Evolutionary conservation across 2,329 filamentous ascomycete genomes (phyloP).

Genomic region (Venturia pyrina): DNA sequence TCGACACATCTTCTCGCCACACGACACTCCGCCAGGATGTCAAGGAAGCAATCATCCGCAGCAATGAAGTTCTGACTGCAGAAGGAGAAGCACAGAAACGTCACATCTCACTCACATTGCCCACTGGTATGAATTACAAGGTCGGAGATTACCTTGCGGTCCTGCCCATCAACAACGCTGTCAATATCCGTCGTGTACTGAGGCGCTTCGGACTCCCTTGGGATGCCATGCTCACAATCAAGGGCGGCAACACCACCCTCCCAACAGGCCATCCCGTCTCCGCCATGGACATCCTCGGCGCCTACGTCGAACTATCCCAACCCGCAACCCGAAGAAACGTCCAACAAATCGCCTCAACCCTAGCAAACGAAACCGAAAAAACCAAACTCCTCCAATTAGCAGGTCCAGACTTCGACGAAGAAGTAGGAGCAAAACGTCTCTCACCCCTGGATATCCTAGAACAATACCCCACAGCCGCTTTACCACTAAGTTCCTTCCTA

Average conservation of each 20-base stretch:
- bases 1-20: constrained; percentile 1
- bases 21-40: neutral
- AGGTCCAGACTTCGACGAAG: neutral
- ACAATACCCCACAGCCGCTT: constrained; percentile 13
- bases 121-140: constrained; percentile 48
- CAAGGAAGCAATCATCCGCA: constrained; percentile 17
- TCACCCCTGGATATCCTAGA: constrained; percentile 18
- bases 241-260: constrained; percentile 55
- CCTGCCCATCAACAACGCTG: constrained; percentile 57
- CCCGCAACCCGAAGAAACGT: constrained; percentile 44
- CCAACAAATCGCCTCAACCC: neutral
- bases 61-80: constrained; percentile 22
- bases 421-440: constrained; percentile 12
- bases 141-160: constrained; percentile 70
- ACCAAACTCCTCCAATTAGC: neutral
- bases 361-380: neutral
- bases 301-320: constrained; percentile 64
- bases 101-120: constrained; percentile 35
- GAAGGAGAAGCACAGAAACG: constrained; percentile 22
- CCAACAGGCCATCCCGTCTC: constrained; percentile 52
- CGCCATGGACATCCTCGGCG: constrained; percentile 53
- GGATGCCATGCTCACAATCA: constrained; percentile 57
- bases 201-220: constrained; percentile 55
- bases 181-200: constrained; percentile 53
- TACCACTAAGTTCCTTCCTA: constrained; percentile 55